Evolutionary conservation across 108 stramenopile species (phyloP), one percentile per base, ranked within the genome.

Genomic region (Cyclostephanos tholiformis): DNA sequence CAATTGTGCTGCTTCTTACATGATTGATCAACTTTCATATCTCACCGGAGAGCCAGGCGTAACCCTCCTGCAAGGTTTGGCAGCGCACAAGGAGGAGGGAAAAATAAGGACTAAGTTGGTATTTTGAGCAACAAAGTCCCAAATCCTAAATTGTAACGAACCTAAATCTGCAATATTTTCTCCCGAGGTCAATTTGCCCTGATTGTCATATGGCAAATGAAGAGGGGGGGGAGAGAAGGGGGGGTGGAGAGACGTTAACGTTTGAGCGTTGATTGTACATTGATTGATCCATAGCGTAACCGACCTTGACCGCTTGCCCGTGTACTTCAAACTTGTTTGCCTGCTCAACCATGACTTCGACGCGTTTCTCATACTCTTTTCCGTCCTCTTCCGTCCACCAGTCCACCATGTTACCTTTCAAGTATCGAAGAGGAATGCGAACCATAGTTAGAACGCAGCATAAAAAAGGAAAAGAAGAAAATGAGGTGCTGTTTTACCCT

Each of bases 311-410:
- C 20, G 52, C 11, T 25, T 53, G 52, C 52, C 87, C 94, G 58
- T 91, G 80, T 12, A 95, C 88, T 73, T 85, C 70, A 65, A 84
- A 88, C 63, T 78, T 61, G 44, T 79, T 77, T 16, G 90, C 91
- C 74, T 95, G 94, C 26, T 90, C 75, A 1, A 89, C 88, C 89
- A 91, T 91, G 0, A 91, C 87, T 56, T 89, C 67, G 39, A 91
- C 90, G 23, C 91, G 72, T 67, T 74, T 65, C 71, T 88, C 87
- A 50, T 87, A 91, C 52, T 91, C 90, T 25, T 83, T 70, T 48
- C 63, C 82, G 56, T 90, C 89, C 35, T 85, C 85, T 53, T 77
- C 72, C 0, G 86, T 89, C 94, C 94, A 95, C 94, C 94, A 95
- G 75, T 95, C 89, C 9, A 79, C 75, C 87, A 95, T 82, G 67